These are phyloP conservation scores for Gypsophila paniculata DNA, from an alignment of 179 eudicot genomes.

Conservation along the genomic window DNA sequence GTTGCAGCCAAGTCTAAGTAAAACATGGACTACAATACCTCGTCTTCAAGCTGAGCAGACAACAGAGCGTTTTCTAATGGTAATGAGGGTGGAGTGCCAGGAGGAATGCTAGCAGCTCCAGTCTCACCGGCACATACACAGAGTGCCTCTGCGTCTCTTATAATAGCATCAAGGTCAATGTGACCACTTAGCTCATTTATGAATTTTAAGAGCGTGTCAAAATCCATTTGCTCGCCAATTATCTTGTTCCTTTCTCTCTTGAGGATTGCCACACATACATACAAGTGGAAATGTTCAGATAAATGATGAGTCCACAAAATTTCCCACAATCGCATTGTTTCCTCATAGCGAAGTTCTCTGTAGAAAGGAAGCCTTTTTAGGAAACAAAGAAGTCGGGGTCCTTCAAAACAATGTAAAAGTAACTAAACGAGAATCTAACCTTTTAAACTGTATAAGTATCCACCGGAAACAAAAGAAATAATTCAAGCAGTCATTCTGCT, in stretches of 20 bases:
- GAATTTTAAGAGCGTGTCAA: conserved; percentile 87
- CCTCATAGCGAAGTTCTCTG: conserved; percentile 78
- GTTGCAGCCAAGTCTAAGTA: background rate
- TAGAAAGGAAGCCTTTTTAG: background rate
- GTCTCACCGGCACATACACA: conserved; percentile 94
- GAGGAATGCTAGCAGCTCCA: conserved; percentile 87
- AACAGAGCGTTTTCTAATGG: conserved; percentile 46
- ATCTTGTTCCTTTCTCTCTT: conserved; percentile 70
- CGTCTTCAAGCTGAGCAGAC: conserved; percentile 68
- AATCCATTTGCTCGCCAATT: conserved; percentile 90
- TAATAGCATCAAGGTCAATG: conserved; percentile 59
- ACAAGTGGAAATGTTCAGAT: conserved; percentile 83
- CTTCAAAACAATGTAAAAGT: conserved; percentile 1
- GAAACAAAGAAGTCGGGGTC: background rate
- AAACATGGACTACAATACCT: conserved; percentile 43
- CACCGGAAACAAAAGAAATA: conserved; percentile 98
- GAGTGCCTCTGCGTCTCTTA: conserved; percentile 83
- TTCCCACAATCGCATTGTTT: conserved; percentile 79
- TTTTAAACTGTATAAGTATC: conserved; percentile 89
- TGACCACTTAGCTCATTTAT: conserved; percentile 82
- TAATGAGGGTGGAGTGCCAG: conserved; percentile 93
- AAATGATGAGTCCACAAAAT: conserved; percentile 80
- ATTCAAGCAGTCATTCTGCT: conserved; percentile 83
- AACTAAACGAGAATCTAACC: conserved; percentile 33
- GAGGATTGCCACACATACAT: conserved; percentile 75